phyloP scores from a whole-genome alignment of 129 eudicot species.

The Pulicaria dysenterica region DNA sequence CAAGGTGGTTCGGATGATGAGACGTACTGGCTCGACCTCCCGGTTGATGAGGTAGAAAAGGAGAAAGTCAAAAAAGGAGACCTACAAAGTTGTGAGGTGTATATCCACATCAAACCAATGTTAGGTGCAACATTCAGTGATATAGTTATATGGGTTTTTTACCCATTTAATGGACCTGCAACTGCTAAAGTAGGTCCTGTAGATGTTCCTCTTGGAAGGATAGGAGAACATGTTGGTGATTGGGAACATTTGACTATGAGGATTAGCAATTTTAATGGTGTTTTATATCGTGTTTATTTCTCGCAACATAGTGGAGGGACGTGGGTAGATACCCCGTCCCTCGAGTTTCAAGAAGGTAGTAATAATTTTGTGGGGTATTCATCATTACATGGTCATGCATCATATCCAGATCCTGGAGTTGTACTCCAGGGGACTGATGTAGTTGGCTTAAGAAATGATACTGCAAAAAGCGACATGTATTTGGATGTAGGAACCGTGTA shows the following conservation, averaged over 20 bases:
- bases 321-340: constrained; percentile 43
- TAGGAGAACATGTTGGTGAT: constrained; percentile 57
- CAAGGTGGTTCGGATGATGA: constrained; percentile 55
- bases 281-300: constrained; percentile 44
- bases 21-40: constrained; percentile 51
- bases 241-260: constrained; percentile 53
- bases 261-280: constrained; percentile 49
- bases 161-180: constrained; percentile 51
- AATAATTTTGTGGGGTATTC: constrained; percentile 44
- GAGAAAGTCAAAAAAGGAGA: constrained; percentile 49
- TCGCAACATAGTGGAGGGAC: constrained; percentile 53
- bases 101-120: constrained; percentile 53
- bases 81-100: constrained; percentile 36
- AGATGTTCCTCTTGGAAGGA: constrained; percentile 44
- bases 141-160: constrained; percentile 44
- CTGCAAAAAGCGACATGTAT: constrained; percentile 37
- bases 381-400: constrained; percentile 47
- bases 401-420: constrained; percentile 38
- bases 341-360: constrained; percentile 29
- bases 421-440: constrained; percentile 41
- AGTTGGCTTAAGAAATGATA: constrained; percentile 47
- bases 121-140: constrained; percentile 55
- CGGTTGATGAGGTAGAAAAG: constrained; percentile 29
- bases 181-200: constrained; percentile 47
- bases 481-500: constrained; percentile 35